A percentile compares a stretch with the other conserved stretches of the same genome.
Conservation (phyloP, 1,284 basidiomycete genomes). For the Ceratorhiza oryzae-sativae region DNA sequence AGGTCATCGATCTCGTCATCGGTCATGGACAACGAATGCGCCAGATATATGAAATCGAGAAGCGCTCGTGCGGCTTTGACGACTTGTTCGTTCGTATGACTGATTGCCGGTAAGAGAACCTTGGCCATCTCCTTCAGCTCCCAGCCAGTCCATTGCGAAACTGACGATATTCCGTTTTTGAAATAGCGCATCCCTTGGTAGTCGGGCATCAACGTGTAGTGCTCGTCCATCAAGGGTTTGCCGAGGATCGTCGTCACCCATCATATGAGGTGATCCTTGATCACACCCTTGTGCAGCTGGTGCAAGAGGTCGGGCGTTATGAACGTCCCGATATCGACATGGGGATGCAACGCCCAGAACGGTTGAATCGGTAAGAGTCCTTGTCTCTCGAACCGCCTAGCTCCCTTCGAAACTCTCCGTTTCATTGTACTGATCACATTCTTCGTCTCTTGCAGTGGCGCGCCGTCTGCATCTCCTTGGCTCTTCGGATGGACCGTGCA, state of each 20-base stretch:
- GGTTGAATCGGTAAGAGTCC: slow-evolving; percentile 38
- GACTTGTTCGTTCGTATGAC: background rate
- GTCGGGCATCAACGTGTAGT: slow-evolving; percentile 24
- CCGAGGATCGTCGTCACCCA: slow-evolving; percentile 40
- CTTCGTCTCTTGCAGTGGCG: background rate
- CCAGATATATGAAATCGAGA: slow-evolving; percentile 51
- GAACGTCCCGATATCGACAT: slow-evolving; percentile 45
- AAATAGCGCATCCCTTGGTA: slow-evolving; percentile 25
- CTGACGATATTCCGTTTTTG: slow-evolving; percentile 28
- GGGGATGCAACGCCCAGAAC: slow-evolving; percentile 47
- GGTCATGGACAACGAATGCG: slow-evolving; percentile 6
- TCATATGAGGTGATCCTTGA: slow-evolving; percentile 45
- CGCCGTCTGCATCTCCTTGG: slow-evolving; percentile 1
- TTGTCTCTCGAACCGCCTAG: background rate
- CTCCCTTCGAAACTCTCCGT: background rate
- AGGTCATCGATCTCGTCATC: slow-evolving; percentile 30
- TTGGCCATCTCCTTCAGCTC: slow-evolving; percentile 36
- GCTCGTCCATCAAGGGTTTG: slow-evolving; percentile 33
- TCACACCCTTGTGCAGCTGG: slow-evolving; percentile 50
- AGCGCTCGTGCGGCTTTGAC: slow-evolving; percentile 45
- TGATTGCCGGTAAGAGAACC: background rate
- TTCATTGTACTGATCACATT: background rate
- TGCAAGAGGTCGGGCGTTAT: slow-evolving; percentile 49
- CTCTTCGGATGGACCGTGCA: slow-evolving; percentile 13
- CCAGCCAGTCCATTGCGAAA: slow-evolving; percentile 36